A percentile compares a stretch with the other conserved stretches of the same genome.
Evolutionary conservation across 2,329 filamentous ascomycete species (phyloP).

Genomic region (Trichoderma sp.): DNA sequence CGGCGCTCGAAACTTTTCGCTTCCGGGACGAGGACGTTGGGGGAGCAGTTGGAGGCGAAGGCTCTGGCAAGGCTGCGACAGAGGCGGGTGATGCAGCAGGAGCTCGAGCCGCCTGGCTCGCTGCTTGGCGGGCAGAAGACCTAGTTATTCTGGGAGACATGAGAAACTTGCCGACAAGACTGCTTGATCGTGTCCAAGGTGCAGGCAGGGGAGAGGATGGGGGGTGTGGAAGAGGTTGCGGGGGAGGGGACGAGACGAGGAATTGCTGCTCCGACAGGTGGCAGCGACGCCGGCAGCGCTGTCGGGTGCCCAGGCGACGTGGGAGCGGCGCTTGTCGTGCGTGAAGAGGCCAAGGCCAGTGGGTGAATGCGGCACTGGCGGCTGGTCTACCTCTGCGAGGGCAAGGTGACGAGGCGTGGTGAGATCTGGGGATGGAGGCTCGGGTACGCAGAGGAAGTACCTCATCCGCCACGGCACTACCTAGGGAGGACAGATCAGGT

Average conservation of each 20-base stretch:
- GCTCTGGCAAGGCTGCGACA: constrained; percentile 39
- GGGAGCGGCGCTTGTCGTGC: constrained; percentile 8
- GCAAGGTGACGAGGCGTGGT: neutral
- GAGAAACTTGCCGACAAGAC: constrained; percentile 53
- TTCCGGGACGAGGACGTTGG: constrained; percentile 63
- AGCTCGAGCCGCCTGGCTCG: constrained; percentile 58
- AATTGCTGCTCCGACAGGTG: neutral
- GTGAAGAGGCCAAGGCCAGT: neutral
- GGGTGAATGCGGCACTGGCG: constrained; percentile 13
- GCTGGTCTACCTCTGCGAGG: neutral
- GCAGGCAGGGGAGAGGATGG: constrained; percentile 33
- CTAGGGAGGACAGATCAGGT: neutral
- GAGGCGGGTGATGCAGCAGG: constrained; percentile 46
- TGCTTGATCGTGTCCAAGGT: constrained; percentile 29
- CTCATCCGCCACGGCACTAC: constrained; percentile 18
- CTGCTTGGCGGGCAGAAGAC: constrained; percentile 88
- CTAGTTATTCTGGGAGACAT: constrained; percentile 98
- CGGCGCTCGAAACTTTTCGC: constrained; percentile 68
- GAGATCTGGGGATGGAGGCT: constrained; percentile 1
- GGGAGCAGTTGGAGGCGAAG: constrained; percentile 46
- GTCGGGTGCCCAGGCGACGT: neutral
- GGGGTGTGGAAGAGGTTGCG: constrained; percentile 29
- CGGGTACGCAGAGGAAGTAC: constrained; percentile 18
- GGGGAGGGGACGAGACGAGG: neutral
- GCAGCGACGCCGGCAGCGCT: neutral